These are phyloP conservation scores for Elaphomyces granulatus DNA, from an alignment of 495 filamentous ascomycete species.

Conservation along the genomic window DNA sequence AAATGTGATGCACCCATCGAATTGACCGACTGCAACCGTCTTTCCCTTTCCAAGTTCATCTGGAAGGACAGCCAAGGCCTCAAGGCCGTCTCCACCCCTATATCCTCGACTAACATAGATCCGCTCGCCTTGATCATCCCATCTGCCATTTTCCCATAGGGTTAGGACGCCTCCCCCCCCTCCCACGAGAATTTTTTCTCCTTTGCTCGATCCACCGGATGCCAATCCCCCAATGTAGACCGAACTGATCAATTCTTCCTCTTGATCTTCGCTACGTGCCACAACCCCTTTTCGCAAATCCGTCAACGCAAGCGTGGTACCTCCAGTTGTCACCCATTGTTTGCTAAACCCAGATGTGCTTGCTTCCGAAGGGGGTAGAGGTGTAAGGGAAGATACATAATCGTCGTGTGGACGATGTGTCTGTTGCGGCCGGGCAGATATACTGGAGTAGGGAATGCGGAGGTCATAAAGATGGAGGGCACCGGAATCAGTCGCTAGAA, in stretches of 20 bases:
- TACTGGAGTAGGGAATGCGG: conserved; percentile 44
- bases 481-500: conserved; percentile 81
- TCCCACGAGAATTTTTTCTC: conserved; percentile 67
- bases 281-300: conserved; percentile 74
- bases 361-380: conserved; percentile 59
- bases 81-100: conserved; percentile 53
- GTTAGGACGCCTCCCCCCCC: conserved; percentile 68
- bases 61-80: conserved; percentile 52
- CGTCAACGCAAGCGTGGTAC: conserved; percentile 74
- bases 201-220: conserved; percentile 45
- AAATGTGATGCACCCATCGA: conserved; percentile 49
- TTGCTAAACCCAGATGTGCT: conserved; percentile 77
- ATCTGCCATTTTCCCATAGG: conserved; percentile 82
- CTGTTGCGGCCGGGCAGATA: conserved; percentile 50
- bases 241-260: conserved; percentile 76
- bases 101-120: conserved; percentile 49
- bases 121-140: conserved; percentile 89
- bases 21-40: conserved; percentile 59
- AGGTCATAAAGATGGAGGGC: conserved; percentile 84
- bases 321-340: conserved; percentile 86
- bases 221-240: conserved; percentile 54
- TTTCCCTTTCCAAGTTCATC: conserved; percentile 50
- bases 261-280: conserved; percentile 80
- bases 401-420: conserved; percentile 79
- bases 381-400: conserved; percentile 80